Evolutionary conservation across 179 eudicot species (phyloP), one percentile per base, ranked within the genome.

Genomic region (Beta macrorhiza): DNA sequence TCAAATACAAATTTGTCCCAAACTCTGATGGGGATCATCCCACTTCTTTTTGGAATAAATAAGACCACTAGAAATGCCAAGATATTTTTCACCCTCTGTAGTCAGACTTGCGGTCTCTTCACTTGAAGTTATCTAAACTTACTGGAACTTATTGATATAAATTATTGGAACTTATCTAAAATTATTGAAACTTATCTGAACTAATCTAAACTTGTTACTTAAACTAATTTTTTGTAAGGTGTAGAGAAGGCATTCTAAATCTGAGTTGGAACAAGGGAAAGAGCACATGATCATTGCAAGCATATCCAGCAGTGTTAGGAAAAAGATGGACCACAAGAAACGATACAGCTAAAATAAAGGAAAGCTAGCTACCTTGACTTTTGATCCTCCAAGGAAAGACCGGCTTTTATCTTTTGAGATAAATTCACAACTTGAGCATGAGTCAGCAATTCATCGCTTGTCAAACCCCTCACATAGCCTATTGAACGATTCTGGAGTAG

Each of bases 391-490:
- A 96, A 76, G 81, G 82, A 77, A 77, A 92, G 91, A 61, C 99
- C 99, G 9, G 74, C 69, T 86, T 92, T 89, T 16, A 92, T 91
- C 83, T 92, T 92, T 71, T 82, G 87, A 12, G 98, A 94, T 56
- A 96, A 87, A 59, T 86, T 88, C 78, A 89, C 91, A 56, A 94
- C 98, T 85, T 96, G 92, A 7, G 93, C 79, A 82, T 96, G 97
- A 76, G 88, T 90, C 81, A 94, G 97, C 86, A 94, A 79, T 32
- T 85, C 86, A 67, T 91, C 89, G 65, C 83, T 87, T 47, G 82
- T 77, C 42, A 89, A 82, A 47, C 99, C 96, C 84, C 90, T 96
- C 67, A 92, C 92, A 84, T 92, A 91, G 53, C 99, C 99, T 84
- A 82, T 87, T 78, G 81, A 63, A 71, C 85, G 90, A 85, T 82